Conservation (phyloP, 1,139 yeast genomes). For the Pneumocystis oryctolagi region DNA sequence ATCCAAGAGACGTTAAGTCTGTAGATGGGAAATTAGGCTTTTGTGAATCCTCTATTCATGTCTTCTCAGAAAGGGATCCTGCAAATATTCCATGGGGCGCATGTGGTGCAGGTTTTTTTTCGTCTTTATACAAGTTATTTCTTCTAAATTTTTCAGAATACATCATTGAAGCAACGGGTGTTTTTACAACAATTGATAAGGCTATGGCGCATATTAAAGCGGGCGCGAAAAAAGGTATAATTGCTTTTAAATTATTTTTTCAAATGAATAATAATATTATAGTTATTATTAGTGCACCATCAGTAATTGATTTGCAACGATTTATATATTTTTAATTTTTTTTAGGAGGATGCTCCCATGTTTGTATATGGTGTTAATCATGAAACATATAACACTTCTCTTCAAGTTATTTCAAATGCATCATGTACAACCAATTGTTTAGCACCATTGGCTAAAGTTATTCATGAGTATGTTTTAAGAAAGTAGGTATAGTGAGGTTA, state of each 20-base stretch:
- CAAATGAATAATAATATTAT: too few species aligned
- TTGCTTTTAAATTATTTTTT: too few species aligned
- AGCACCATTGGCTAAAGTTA: conserved; percentile 76
- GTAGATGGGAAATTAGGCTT: conserved; percentile 33
- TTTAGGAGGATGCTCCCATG: conserved; percentile 61
- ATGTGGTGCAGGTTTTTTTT: conserved; percentile 34
- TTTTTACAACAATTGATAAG: conserved; percentile 63
- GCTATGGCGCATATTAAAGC: conserved; percentile 68
- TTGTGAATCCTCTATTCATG: conserved; percentile 56
- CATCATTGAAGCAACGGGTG: conserved; percentile 83
- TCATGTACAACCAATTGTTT: conserved; percentile 85
- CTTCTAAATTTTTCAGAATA: conserved; percentile 26
- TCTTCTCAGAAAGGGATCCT: conserved; percentile 69
- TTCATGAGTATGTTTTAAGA: conserved; percentile 47
- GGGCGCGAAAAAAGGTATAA: conserved; percentile 71
- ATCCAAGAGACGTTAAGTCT: conserved; percentile 48
- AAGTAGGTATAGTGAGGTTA: not conserved
- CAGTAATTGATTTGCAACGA: conserved; percentile 22
- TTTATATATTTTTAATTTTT: not conserved
- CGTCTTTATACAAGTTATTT: not conserved
- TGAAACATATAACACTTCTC: conserved; percentile 54
- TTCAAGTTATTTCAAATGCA: conserved; percentile 65
- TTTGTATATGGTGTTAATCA: conserved; percentile 73
- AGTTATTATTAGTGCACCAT: conserved; percentile 76
- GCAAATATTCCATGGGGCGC: conserved; percentile 70